Base-by-base conservation (phyloP, 1,284 basidiomycete species). In the Agroathelia rolfsii region DNA sequence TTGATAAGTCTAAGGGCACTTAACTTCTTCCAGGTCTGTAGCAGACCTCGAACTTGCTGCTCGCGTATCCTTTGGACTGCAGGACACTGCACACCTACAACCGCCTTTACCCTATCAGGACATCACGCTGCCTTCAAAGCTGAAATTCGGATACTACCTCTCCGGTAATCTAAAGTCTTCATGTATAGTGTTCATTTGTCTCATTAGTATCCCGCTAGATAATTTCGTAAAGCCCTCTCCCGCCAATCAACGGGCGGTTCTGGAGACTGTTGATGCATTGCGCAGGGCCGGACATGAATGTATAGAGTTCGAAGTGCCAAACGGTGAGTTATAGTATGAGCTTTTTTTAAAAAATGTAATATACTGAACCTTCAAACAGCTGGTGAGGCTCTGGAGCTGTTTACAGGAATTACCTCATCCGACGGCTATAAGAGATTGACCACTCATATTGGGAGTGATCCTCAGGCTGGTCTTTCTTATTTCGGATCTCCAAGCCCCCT, bases 401-500 rank as follows among this genome's bases (percentile, higher is more conserved):
- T 93, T 47, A 60, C 75, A 8, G 78, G 65, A 3, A 58, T 93
- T 15, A 66, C 70, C 0, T 76, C 82, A 1, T 64, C 84, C 1
- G 90, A 92, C 46, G 82, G 81, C 2, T 92, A 84, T 56, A 64
- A 72, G 47, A 77, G 68, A 6, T 62, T 92, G 48, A 58, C 78
- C 9, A 64, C 69, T 20, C 70, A 77, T 40, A 51, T 89, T 3
- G 75, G 75, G 6, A 63, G 69, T 6, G 90, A 94, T 52, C 72
- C 75, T 1, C 65, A 68, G 61, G 84, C 72, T 37, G 29, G 50
- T 39, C 3, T 16, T 14, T 11, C 30, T 21, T 23, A 11, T 34
- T 21, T 24, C 30, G n/a, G 6, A 18, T 16, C 5, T 28, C n/a
- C 21, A 15, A 6, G 10, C 20, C 7, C 14, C 12, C n/a, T 18